Evolutionary conservation across 176 grass and related monocot genomes (phyloP).

Genomic region (sorghum (Sorghum bicolor)): DNA sequence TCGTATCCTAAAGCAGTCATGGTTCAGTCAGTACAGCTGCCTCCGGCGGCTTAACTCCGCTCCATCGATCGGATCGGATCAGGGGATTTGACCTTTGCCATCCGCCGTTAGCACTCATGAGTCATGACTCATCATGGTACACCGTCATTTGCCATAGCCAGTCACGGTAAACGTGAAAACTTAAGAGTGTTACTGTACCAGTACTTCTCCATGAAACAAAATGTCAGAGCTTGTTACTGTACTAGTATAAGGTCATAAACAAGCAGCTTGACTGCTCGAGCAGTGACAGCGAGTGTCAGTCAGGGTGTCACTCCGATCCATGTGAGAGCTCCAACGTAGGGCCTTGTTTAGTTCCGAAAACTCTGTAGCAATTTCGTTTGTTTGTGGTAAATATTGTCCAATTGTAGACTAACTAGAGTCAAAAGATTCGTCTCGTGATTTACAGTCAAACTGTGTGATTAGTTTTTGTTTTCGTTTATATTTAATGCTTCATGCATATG

Average conservation of each 20-base stretch:
- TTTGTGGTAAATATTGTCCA: too few species aligned
- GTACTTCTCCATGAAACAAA: neutral
- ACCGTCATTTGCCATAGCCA: neutral
- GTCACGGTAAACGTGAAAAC: neutral
- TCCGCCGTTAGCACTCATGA: neutral
- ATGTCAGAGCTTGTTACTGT: neutral
- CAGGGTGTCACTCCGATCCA: neutral
- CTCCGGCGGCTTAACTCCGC: neutral
- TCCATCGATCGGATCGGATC: neutral
- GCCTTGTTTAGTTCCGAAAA: too few species aligned
- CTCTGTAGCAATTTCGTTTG: too few species aligned
- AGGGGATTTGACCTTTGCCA: neutral
- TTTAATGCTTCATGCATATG: too few species aligned
- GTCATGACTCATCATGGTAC: neutral
- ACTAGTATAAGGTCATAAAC: neutral
- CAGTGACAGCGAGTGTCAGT: neutral
- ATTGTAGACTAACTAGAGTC: too few species aligned
- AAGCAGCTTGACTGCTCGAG: neutral
- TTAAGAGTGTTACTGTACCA: too few species aligned
- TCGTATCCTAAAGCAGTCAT: constrained; percentile 3
- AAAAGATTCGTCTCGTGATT: too few species aligned
- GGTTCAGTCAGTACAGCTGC: neutral
- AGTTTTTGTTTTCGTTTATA: too few species aligned
- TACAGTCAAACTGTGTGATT: too few species aligned
- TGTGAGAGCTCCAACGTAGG: constrained; percentile 18